A percentile compares a stretch with the other conserved stretches of the same genome.
Evolutionary conservation across 2,329 filamentous ascomycete genomes (phyloP).

Genomic region (Phialophora tarda): DNA sequence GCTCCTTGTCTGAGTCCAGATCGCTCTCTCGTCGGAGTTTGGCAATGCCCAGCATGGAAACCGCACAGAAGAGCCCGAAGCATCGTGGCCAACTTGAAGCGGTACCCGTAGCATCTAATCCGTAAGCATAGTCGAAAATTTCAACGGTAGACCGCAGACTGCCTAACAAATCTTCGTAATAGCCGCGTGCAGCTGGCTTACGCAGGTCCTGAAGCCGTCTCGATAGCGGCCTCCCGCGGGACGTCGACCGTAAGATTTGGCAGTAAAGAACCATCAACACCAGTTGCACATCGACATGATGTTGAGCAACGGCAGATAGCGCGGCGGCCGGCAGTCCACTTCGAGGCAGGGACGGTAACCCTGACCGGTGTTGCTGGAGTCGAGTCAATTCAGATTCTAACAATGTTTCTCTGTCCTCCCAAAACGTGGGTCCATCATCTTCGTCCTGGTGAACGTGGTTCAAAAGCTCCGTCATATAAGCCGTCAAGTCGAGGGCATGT

Average conservation of each 20-base stretch:
- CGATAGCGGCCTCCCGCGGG: neutral
- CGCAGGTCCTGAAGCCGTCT: conserved; percentile 17
- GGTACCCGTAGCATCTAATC: conserved; percentile 22
- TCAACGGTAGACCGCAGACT: conserved; percentile 27
- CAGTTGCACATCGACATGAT: conserved; percentile 31
- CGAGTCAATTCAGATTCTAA: conserved; percentile 16
- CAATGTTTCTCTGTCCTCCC: conserved; percentile 8
- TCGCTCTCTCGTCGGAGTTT: conserved; percentile 29
- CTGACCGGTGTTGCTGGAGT: conserved; percentile 24
- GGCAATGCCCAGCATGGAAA: conserved; percentile 29
- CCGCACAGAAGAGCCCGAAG: conserved; percentile 32
- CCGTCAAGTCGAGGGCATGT: conserved; percentile 22
- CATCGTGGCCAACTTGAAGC: conserved; percentile 30
- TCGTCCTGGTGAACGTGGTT: conserved; percentile 8
- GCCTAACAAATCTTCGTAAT: conserved; percentile 24
- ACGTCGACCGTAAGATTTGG: conserved; percentile 17
- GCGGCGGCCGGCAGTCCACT: conserved; percentile 15
- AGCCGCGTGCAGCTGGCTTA: conserved; percentile 13
- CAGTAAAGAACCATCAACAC: conserved; percentile 28
- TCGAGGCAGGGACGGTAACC: conserved; percentile 22
- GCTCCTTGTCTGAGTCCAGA: conserved; percentile 25
- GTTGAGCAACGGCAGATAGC: conserved; percentile 23
- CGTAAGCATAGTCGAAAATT: conserved; percentile 27
- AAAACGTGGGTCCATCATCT: neutral
- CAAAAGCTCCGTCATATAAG: conserved; percentile 26